Base-by-base conservation (phyloP, 2,329 filamentous ascomycete genomes). In the Cordyceps cicadae region DNA sequence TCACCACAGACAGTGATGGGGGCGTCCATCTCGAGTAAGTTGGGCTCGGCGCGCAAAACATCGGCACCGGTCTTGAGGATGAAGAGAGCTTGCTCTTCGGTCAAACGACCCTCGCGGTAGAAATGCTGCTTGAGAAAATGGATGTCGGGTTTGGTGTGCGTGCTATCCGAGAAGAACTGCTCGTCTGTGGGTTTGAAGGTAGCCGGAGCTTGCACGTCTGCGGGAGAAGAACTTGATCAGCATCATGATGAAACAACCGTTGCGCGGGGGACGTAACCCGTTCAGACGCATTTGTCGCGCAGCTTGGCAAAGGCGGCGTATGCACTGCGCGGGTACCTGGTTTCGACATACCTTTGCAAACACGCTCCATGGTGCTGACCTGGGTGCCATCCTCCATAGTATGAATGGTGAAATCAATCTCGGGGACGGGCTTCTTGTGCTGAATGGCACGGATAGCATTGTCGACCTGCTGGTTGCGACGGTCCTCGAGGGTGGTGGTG, bases 1-100 rank as follows among this genome's bases (percentile, higher is more conserved):
- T 99, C 94, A 72, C 94, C 94, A 70, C 94, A 99, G 55, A 99
- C 94, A 11, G 94, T 99, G 72, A 99, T 99, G 63, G 94, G 94
- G 46, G 94, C 94, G 75, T 99, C 94, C 94, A 99, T 99, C 81
- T 99, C 94, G 67, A 99, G 82, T 66, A 99, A 81, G 75, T 97
- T 99, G 66, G 94, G 93, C 78, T 99, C 94, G 64, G 87, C 82
- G 71, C 88, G 88, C 69, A 99, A 81, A 55, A 99, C 78, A 74
- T 97, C 89, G 60, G 91, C 92, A 64, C 93, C 94, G 68, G 88
- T 87, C 69, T 86, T 85, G 74, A 99, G 87, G 70, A 99, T 99
- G 87, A 88, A 97, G 75, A 99, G 80, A 62, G 94, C 94, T 79
- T 99, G 94, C 69, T 97, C 93, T 74, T 99, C 92, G 52, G 93